These are phyloP conservation scores for Macrocybe sp. DNA, from an alignment of 1,284 basidiomycete species.

Conservation along the genomic window DNA sequence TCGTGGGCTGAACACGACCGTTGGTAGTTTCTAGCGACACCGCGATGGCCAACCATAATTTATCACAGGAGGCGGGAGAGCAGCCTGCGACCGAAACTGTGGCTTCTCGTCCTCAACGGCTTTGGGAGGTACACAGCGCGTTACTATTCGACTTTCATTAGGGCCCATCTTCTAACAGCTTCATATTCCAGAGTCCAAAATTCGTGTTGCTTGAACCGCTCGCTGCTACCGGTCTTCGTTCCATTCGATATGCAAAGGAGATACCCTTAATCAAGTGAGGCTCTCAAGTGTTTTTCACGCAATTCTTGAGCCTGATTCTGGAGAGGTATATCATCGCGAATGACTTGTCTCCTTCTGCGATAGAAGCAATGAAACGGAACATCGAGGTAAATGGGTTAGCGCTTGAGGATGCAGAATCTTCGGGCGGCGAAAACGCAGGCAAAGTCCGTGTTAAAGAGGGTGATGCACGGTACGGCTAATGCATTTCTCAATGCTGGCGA, in stretches of 20 bases:
- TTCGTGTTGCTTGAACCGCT: slow-evolving; percentile 92
- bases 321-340: slow-evolving; percentile 88
- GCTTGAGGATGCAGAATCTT: slow-evolving; percentile 7
- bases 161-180: no score
- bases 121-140: no score
- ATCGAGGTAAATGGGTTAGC: slow-evolving; percentile 81
- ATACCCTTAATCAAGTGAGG: slow-evolving; percentile 83
- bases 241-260: slow-evolving; percentile 97
- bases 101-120: no score
- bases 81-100: no score
- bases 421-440: slow-evolving; percentile 23
- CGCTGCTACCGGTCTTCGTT: slow-evolving; percentile 91
- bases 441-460: slow-evolving; percentile 84
- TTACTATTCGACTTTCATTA: no score
- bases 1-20: no score
- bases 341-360: slow-evolving; percentile 83
- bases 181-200: slow-evolving; percentile 23
- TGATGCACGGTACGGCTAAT: slow-evolving; percentile 76
- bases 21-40: no score
- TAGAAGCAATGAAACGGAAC: slow-evolving; percentile 86
- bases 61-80: no score
- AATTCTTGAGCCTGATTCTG: slow-evolving; percentile 9
- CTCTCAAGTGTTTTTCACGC: slow-evolving; percentile 11
- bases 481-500: neutral
- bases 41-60: no score